Evolutionary conservation across 139 green algal species (phyloP).

Genomic region (Chlorella sorokiniana): DNA sequence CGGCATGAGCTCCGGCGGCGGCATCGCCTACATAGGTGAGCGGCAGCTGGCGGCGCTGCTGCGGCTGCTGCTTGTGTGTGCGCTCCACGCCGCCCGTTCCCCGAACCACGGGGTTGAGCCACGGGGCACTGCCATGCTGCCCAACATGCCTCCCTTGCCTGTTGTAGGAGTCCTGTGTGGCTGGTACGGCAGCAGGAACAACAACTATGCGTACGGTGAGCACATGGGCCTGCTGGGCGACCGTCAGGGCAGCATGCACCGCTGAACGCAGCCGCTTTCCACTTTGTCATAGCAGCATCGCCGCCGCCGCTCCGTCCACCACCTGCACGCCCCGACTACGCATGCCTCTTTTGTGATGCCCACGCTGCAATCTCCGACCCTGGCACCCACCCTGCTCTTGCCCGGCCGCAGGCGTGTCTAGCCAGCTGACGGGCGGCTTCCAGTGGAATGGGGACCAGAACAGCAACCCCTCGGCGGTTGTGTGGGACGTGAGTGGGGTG

Average conservation of each 20-base stretch:
- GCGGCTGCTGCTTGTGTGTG: neutral
- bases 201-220: constrained; percentile 1
- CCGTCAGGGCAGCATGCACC: neutral
- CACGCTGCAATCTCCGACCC: neutral
- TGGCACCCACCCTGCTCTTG: no score
- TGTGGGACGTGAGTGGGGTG: constrained; percentile 12
- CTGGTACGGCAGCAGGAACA: neutral
- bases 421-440: neutral
- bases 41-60: neutral
- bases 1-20: neutral
- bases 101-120: no score
- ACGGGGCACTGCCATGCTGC: neutral
- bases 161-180: neutral
- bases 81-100: neutral
- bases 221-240: neutral
- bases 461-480: constrained; percentile 8
- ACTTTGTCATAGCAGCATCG: neutral
- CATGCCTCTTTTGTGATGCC: neutral
- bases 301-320: no score
- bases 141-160: neutral
- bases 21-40: neutral
- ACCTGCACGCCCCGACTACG: no score
- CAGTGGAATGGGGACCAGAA: neutral
- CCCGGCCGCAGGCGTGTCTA: neutral
- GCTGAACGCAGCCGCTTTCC: no score